Evolutionary conservation across 805 yeast species (phyloP), one percentile per base, ranked within the genome.

Genomic region (Jamesozyma lodderae): DNA sequence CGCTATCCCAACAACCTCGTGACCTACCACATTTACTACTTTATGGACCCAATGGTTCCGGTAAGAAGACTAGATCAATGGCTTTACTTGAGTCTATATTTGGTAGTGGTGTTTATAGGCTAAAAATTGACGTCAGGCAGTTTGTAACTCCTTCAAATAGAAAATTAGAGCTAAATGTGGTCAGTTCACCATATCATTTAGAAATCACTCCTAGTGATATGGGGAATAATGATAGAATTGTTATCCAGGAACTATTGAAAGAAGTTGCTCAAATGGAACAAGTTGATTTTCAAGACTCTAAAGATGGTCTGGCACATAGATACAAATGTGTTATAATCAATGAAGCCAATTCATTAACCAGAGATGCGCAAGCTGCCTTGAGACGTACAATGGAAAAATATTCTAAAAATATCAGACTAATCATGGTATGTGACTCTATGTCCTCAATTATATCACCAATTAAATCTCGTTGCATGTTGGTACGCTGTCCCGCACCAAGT

Each of bases 201-300:
- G 99, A 92, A 57, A 83, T 92, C 51, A 92, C 97, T 2, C 99
- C 99, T 6, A 75, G 92, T 43, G 98, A 92, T 62, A 81, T 92
- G 79, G 97, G 97, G 6, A 86, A 81, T 59, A 86, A 87, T 55
- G 99, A 92, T 62, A 72, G 97, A 45, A 80, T 92, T 36, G 96
- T 92, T 23, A 87, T 92, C 48, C 97, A 92, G 57, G 96, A 92
- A 52, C 64, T 92, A 43, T 69, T 92, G 49, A 92, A 92, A 53
- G 97, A 92, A 47, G 78, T 92, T 33, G 98, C 96, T 2, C 94
- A 87, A 52, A 83, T 92, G 10, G 96, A 88, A 53, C 95, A 88
- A 54, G 87, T 92, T n/a, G 96, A 88, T 57, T 79, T 83, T 52
- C 69, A 66, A 50, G 65, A 51, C 52, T 66, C 64, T 45, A 66